phyloP scores from a whole-genome alignment of 2,329 filamentous ascomycete genomes.

The Lanzia echinophila region DNA sequence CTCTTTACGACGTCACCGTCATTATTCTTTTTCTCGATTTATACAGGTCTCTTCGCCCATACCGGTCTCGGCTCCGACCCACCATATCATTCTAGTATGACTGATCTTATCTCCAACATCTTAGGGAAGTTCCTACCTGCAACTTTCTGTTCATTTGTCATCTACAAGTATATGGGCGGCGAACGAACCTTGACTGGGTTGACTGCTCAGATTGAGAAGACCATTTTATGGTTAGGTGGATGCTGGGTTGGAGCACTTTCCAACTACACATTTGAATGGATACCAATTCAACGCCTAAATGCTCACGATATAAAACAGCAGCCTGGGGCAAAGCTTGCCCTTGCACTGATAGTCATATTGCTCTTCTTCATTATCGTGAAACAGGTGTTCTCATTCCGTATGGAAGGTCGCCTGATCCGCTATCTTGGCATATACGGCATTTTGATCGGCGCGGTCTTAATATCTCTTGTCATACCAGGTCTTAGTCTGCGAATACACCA shows the following conservation, averaged over 20 bases:
- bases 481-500: conserved; percentile 88
- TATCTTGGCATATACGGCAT: conserved; percentile 74
- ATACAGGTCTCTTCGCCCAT: conserved; percentile 79
- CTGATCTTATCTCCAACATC: conserved; percentile 68
- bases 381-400: conserved; percentile 80
- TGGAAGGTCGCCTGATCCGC: conserved; percentile 71
- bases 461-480: conserved; percentile 65
- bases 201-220: conserved; percentile 82
- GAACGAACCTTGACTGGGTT: conserved; percentile 64
- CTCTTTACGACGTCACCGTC: conserved; percentile 73
- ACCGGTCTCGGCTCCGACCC: conserved; percentile 86
- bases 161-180: conserved; percentile 78
- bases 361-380: conserved; percentile 61
- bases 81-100: conserved; percentile 59
- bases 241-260: conserved; percentile 89
- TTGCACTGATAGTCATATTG: conserved; percentile 69
- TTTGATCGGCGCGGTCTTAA: conserved; percentile 58
- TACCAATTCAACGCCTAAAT: conserved; percentile 88
- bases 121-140: conserved; percentile 80
- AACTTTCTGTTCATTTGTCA: conserved; percentile 78
- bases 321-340: conserved; percentile 77
- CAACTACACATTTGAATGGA: conserved; percentile 92
- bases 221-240: conserved; percentile 79
- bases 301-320: conserved; percentile 83
- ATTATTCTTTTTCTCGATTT: conserved; percentile 79